Conservation (phyloP, 108 stramenopile species). For the Nitzschia sp. region DNA sequence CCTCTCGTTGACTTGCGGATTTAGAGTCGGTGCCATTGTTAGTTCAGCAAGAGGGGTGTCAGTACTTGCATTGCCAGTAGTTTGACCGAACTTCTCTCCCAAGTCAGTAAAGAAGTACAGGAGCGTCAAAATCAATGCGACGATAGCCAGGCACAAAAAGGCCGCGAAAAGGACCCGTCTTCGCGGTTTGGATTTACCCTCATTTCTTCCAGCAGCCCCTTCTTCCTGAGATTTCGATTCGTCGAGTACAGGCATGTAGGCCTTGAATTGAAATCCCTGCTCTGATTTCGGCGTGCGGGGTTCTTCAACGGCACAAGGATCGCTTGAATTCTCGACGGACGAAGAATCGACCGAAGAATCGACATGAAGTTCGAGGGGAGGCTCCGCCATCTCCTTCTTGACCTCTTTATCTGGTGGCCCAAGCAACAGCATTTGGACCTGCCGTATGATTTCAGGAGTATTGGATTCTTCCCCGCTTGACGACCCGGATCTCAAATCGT, state of each 20-base stretch:
- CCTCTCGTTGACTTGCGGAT: too few relatives aligned
- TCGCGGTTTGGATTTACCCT: not conserved
- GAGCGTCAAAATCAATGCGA: not conserved
- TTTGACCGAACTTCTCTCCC: too few relatives aligned
- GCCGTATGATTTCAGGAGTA: constrained; percentile 12
- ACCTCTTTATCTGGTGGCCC: not conserved
- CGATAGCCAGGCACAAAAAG: not conserved
- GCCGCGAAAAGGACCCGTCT: not conserved
- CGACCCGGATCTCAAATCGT: too few relatives aligned
- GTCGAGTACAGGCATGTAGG: constrained; percentile 2
- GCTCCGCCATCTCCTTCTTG: not conserved
- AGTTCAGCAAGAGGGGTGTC: too few relatives aligned
- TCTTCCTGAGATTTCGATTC: not conserved
- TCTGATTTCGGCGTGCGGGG: not conserved
- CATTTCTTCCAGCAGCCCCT: not conserved
- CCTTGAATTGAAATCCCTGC: not conserved
- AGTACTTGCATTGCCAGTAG: too few relatives aligned
- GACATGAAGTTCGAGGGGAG: not conserved
- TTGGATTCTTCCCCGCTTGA: not conserved
- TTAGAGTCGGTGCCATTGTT: too few relatives aligned
- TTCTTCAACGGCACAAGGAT: too few relatives aligned
- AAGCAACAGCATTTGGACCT: constrained; percentile 18
- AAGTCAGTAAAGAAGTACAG: not conserved
- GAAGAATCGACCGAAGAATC: not conserved
- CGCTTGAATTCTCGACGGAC: not conserved